phyloP scores from a whole-genome alignment of 768 basidiomycete genomes.

The Sarcomyxa edulis region DNA sequence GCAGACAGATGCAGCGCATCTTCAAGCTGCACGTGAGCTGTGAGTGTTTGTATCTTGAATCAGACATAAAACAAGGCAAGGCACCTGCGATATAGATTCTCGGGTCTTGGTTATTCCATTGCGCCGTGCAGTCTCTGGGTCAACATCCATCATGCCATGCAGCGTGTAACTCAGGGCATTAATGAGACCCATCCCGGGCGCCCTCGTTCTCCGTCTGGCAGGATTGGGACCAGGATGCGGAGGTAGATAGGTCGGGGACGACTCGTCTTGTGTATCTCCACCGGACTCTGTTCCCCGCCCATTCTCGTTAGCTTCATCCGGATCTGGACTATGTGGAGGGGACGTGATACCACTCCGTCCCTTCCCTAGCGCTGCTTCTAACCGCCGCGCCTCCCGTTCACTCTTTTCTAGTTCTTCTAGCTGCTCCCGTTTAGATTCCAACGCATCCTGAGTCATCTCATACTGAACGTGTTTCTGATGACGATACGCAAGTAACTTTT shows the following conservation, averaged over 20 bases:
- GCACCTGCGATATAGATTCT: constrained; percentile 91
- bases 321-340: constrained; percentile 16
- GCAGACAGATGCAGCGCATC: constrained; percentile 90
- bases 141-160: constrained; percentile 98
- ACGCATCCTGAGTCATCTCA: constrained; percentile 90
- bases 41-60: constrained; percentile 3
- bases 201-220: constrained; percentile 44
- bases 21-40: constrained; percentile 60
- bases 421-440: constrained; percentile 79
- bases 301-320: constrained; percentile 13
- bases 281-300: constrained; percentile 15
- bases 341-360: constrained; percentile 32
- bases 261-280: constrained; percentile 32
- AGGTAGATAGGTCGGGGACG: constrained; percentile 50
- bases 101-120: constrained; percentile 92
- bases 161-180: constrained; percentile 92
- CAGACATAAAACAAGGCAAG: constrained; percentile 10
- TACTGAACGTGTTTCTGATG: constrained; percentile 98
- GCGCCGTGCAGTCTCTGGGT: constrained; percentile 92
- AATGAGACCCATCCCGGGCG: constrained; percentile 81
- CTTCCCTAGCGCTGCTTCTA: constrained; percentile 81
- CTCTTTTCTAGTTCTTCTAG: constrained; percentile 90
- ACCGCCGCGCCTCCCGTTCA: constrained; percentile 82
- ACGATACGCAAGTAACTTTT: constrained; percentile 88
- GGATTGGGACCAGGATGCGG: constrained; percentile 81